Conservation (phyloP, 1,284 basidiomycete species). For the Pyrrhoderma noxium region DNA sequence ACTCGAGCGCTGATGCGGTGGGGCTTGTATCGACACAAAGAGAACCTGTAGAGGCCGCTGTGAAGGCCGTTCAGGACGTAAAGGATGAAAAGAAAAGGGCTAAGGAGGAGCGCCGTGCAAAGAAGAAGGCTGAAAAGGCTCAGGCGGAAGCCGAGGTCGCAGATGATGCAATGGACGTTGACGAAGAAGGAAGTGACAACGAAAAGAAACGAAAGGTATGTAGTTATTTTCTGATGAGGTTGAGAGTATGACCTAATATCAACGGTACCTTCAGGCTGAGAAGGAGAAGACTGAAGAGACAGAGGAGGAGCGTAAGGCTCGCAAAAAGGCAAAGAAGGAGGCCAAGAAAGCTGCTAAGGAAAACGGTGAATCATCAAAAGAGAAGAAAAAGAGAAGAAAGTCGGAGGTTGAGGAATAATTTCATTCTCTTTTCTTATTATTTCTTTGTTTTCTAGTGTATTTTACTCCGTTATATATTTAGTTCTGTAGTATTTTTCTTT, state of each 20-base stretch:
- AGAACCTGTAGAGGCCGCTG: constrained; percentile 58
- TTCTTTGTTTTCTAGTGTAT: background rate
- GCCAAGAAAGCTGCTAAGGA: constrained; percentile 43
- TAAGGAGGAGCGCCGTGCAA: constrained; percentile 73
- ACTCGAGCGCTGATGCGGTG: constrained; percentile 72
- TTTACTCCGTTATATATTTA: background rate
- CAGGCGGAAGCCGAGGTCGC: constrained; percentile 33
- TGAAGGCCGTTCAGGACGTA: constrained; percentile 61
- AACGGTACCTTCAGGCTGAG: constrained; percentile 17
- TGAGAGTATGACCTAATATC: no score
- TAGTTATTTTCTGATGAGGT: background rate
- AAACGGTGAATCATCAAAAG: constrained; percentile 41
- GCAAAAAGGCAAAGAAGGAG: constrained; percentile 63
- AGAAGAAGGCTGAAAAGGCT: constrained; percentile 58
- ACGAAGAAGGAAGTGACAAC: constrained; percentile 31
- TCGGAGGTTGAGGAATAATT: constrained; percentile 35
- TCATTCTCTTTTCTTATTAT: constrained; percentile 13
- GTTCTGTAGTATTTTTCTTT: constrained; percentile 3
- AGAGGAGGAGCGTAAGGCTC: constrained; percentile 65
- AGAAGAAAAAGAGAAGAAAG: constrained; percentile 73
- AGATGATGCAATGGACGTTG: constrained; percentile 37
- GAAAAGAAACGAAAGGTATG: constrained; percentile 27
- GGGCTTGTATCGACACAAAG: constrained; percentile 80
- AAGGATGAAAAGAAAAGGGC: constrained; percentile 72
- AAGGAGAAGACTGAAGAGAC: constrained; percentile 45